These are phyloP conservation scores for Aurantiochytrium sp. DNA, from an alignment of 108 stramenopile genomes.

Conservation along the genomic window DNA sequence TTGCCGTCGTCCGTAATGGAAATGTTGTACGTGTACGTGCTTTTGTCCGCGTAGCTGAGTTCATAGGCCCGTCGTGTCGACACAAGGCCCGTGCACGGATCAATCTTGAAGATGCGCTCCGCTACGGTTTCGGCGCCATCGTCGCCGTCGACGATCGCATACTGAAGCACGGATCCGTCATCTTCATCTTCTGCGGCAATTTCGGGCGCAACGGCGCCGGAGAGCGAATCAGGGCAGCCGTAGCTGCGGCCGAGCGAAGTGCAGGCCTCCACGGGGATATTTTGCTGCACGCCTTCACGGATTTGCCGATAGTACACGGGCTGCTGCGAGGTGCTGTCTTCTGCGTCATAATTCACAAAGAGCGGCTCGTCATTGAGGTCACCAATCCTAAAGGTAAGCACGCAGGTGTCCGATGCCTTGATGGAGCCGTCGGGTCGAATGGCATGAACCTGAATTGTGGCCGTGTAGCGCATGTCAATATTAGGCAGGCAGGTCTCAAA, in stretches of 20 bases:
- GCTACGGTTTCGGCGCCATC: neutral
- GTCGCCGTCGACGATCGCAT: neutral
- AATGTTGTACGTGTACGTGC: too few relatives aligned
- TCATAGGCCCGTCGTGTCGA: neutral
- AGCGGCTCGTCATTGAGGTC: neutral
- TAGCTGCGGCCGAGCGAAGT: neutral
- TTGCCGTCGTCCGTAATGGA: too few relatives aligned
- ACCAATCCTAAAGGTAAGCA: neutral
- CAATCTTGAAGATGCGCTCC: neutral
- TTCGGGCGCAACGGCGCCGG: neutral
- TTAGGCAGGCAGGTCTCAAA: neutral
- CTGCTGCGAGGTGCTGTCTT: neutral
- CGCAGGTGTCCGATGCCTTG: neutral
- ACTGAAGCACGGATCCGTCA: neutral
- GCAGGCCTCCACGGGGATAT: neutral
- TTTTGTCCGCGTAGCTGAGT: neutral
- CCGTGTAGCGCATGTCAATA: neutral
- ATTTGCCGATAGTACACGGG: neutral
- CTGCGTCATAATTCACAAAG: neutral
- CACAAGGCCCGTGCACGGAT: neutral
- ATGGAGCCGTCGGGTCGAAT: neutral
- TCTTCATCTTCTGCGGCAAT: neutral
- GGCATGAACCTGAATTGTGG: neutral
- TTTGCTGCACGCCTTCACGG: neutral
- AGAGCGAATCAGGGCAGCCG: neutral